These are phyloP conservation scores for Canna indica DNA, from an alignment of 176 grass and related monocot species.

Conservation along the genomic window DNA sequence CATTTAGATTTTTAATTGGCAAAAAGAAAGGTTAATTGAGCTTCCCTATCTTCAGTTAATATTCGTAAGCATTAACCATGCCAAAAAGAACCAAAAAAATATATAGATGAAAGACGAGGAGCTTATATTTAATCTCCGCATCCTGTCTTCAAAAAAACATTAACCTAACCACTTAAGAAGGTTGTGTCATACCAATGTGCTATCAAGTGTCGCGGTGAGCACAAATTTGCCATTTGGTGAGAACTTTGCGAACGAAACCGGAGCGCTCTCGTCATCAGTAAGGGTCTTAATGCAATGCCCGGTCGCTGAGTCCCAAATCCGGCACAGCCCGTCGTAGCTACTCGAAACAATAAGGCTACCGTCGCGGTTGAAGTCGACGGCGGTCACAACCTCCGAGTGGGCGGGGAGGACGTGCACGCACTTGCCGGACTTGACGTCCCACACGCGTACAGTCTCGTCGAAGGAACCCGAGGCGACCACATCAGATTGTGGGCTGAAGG, in stretches of 20 bases:
- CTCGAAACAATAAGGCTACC: conserved; percentile 71
- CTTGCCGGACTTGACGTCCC: conserved; percentile 74
- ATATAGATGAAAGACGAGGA: neutral
- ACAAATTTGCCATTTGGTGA: conserved; percentile 95
- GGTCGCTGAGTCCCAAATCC: conserved; percentile 73
- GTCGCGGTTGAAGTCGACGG: conserved; percentile 74
- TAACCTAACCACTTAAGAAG: neutral
- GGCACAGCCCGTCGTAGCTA: conserved; percentile 73
- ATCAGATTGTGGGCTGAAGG: conserved; percentile 84
- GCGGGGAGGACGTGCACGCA: conserved; percentile 85
- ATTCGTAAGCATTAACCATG: neutral
- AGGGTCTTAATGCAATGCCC: conserved; percentile 89
- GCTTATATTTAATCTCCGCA: neutral
- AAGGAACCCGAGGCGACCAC: conserved; percentile 82
- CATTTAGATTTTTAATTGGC: no score
- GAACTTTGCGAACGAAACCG: conserved; percentile 67
- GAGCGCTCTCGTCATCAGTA: conserved; percentile 75
- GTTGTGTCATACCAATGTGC: conserved; percentile 58
- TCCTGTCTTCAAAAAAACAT: neutral
- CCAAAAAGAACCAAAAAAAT: neutral
- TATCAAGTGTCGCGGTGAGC: conserved; percentile 78
- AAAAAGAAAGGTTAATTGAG: neutral
- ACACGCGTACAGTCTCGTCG: conserved; percentile 87
- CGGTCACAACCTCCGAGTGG: conserved; percentile 83
- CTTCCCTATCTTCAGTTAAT: neutral